phyloP scores from a whole-genome alignment of 805 yeast genomes.

The Spathaspora hagerdaliae region DNA sequence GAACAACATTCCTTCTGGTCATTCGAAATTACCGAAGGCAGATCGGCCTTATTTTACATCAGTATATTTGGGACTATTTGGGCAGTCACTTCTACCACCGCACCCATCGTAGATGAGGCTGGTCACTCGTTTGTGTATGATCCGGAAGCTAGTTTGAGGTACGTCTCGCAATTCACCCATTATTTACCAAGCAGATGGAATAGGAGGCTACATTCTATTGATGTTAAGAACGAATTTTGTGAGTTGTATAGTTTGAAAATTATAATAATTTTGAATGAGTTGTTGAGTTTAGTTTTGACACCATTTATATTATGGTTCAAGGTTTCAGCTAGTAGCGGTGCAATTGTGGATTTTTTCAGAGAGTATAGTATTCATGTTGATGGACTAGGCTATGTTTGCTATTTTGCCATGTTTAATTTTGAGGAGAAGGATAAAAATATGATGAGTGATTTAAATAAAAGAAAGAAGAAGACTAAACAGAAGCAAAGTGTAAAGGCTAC shows the following conservation, averaged over 20 bases:
- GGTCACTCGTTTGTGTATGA: slow-evolving; percentile 59
- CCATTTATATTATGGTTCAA: slow-evolving; percentile 90
- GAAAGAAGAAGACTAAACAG: slow-evolving; percentile 10
- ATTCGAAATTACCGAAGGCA: slow-evolving; percentile 79
- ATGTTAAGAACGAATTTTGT: slow-evolving; percentile 80
- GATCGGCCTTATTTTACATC: slow-evolving; percentile 81
- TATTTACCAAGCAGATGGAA: slow-evolving; percentile 87
- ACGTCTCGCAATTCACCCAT: slow-evolving; percentile 85
- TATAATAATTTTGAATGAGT: slow-evolving; percentile 66
- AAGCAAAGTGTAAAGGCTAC: slow-evolving; percentile 7
- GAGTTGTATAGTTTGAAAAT: slow-evolving; percentile 71
- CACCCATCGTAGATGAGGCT: slow-evolving; percentile 3
- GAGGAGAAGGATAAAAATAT: slow-evolving; percentile 52
- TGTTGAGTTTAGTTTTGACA: slow-evolving; percentile 75
- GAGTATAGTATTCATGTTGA: slow-evolving; percentile 89
- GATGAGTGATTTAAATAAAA: slow-evolving; percentile 30
- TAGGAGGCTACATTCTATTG: slow-evolving; percentile 76
- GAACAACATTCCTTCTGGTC: slow-evolving; percentile 75
- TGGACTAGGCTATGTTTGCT: slow-evolving; percentile 92
- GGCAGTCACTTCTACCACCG: slow-evolving; percentile 61
- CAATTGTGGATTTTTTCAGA: slow-evolving; percentile 84
- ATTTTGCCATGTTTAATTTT: slow-evolving; percentile 87
- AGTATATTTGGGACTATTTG: slow-evolving; percentile 85
- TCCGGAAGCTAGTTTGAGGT: slow-evolving; percentile 81
- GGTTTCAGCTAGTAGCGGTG: slow-evolving; percentile 66